A percentile compares a stretch with the other conserved stretches of the same genome.
These are phyloP conservation scores for Trifolium dubium DNA, from an alignment of 306 rosid genomes.

Conservation along the genomic window DNA sequence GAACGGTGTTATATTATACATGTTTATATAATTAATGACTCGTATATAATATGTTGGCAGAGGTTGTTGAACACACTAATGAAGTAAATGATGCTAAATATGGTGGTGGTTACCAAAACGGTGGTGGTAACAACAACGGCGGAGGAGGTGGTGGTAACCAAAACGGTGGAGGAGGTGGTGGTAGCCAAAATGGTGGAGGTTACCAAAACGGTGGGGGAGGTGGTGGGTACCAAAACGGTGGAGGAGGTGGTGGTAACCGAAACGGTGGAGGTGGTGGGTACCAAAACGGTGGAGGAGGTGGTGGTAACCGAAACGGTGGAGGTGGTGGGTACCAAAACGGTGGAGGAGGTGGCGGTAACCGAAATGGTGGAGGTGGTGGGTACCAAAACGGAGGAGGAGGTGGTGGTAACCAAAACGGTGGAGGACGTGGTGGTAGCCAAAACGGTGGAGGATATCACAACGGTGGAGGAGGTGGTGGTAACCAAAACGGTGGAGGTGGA, in stretches of 20 bases:
- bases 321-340: background rate
- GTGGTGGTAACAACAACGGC: background rate
- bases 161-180: background rate
- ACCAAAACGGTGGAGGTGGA: background rate
- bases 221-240: background rate
- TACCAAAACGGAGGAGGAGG: background rate
- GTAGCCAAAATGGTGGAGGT: background rate
- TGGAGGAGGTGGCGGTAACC: background rate
- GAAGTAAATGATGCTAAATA: background rate
- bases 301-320: background rate
- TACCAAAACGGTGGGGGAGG: fast-evolving
- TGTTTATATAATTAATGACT: too few species aligned
- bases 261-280: background rate
- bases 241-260: background rate
- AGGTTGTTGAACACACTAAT: background rate
- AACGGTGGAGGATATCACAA: background rate
- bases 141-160: background rate
- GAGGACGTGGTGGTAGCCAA: background rate
- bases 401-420: background rate
- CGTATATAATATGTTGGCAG: background rate
- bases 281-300: background rate
- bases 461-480: background rate
- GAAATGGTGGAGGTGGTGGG: background rate
- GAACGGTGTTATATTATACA: background rate
- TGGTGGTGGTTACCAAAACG: background rate